phyloP scores from a whole-genome alignment of 1,139 yeast genomes.

The Yamadazyma kanchanaburiensis region DNA sequence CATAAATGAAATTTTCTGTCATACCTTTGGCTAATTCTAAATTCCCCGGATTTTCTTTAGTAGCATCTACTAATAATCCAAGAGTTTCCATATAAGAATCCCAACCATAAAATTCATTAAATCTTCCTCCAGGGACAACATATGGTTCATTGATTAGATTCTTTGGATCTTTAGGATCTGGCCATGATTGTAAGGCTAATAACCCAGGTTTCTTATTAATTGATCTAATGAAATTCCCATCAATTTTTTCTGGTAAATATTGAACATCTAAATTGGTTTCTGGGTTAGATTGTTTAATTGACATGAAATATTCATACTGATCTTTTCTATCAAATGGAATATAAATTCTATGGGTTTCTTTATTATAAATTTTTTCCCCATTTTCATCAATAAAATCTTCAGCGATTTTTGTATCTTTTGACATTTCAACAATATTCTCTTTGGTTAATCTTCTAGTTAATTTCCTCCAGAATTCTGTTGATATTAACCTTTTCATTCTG shows the following conservation, averaged over 20 bases:
- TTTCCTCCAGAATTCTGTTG: constrained; percentile 77
- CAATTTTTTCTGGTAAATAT: constrained; percentile 56
- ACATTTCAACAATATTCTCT: constrained; percentile 64
- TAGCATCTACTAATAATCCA: constrained; percentile 71
- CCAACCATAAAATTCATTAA: constrained; percentile 97
- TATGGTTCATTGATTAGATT: constrained; percentile 73
- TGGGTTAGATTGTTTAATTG: constrained; percentile 54
- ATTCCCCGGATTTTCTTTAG: constrained; percentile 41
- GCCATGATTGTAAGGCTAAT: constrained; percentile 71
- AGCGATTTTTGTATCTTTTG: constrained; percentile 73
- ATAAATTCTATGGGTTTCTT: constrained; percentile 68
- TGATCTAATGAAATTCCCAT: constrained; percentile 72
- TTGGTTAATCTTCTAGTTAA: constrained; percentile 72
- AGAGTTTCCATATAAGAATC: constrained; percentile 92
- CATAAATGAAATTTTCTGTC: constrained; percentile 91
- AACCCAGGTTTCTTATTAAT: constrained; percentile 84
- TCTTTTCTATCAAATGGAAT: constrained; percentile 69
- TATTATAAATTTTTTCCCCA: constrained; percentile 25
- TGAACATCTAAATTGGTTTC: constrained; percentile 70
- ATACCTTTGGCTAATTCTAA: constrained; percentile 73
- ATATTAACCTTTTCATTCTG: constrained; percentile 70
- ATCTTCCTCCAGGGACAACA: constrained; percentile 96
- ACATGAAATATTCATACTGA: constrained; percentile 66
- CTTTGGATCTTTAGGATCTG: constrained; percentile 45
- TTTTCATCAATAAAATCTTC: constrained; percentile 47